These are phyloP conservation scores for Magnusiomyces magnusii DNA, from an alignment of 1,139 yeast species.

Conservation along the genomic window DNA sequence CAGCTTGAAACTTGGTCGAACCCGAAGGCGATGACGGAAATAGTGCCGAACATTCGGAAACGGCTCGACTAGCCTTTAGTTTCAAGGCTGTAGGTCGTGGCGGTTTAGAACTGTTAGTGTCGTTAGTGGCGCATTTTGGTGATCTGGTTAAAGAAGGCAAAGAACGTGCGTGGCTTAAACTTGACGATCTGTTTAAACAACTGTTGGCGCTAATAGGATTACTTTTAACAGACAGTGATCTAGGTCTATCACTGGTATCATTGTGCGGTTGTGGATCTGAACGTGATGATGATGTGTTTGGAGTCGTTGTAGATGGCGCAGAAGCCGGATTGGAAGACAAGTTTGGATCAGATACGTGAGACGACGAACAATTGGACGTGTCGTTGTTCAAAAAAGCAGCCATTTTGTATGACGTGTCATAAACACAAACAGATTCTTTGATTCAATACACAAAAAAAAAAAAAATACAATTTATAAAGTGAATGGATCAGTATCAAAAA, in stretches of 20 bases:
- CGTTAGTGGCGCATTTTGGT: neutral
- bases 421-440: too few relatives aligned
- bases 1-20: neutral
- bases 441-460: too few relatives aligned
- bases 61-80: neutral
- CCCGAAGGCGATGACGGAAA: neutral
- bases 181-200: neutral
- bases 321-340: neutral
- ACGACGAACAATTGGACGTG: neutral
- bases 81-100: neutral
- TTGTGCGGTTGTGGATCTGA: too few relatives aligned
- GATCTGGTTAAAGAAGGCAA: neutral
- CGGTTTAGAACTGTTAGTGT: neutral
- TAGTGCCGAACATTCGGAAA: neutral
- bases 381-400: neutral
- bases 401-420: too few relatives aligned
- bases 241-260: too few relatives aligned
- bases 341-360: neutral
- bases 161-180: neutral
- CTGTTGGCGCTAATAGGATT: too few relatives aligned
- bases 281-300: neutral
- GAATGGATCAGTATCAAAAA: neutral
- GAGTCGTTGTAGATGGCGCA: neutral
- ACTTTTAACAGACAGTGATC: too few relatives aligned
- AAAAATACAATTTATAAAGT: neutral